phyloP scores from a whole-genome alignment of 2,329 filamentous ascomycete genomes.

The Stylonectria norvegica region DNA sequence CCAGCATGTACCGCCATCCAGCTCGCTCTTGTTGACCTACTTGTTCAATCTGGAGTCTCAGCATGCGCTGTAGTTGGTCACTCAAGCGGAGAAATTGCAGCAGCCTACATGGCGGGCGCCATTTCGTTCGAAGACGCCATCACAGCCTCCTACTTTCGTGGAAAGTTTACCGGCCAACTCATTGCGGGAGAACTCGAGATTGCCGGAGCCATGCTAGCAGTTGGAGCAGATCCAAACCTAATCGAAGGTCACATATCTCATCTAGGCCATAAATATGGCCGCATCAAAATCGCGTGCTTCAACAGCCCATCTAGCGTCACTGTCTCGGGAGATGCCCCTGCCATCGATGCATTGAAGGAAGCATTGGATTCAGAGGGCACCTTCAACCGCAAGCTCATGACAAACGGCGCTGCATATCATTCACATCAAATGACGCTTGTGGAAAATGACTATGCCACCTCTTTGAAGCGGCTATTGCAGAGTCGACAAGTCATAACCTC shows the following conservation, averaged over 20 bases:
- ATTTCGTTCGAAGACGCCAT: constrained; percentile 31
- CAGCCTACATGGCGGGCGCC: constrained; percentile 34
- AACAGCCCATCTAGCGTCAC: constrained; percentile 17
- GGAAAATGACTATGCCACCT: constrained; percentile 4
- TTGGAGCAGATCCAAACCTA: constrained; percentile 26
- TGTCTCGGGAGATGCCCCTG: constrained; percentile 9
- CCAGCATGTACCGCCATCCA: constrained; percentile 54
- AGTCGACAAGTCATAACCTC: no score
- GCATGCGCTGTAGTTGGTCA: constrained; percentile 36
- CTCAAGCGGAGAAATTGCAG: constrained; percentile 40
- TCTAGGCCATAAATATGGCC: background rate
- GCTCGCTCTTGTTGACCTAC: constrained; percentile 41
- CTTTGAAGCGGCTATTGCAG: no score
- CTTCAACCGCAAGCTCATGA: constrained; percentile 30
- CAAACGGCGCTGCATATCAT: constrained; percentile 30
- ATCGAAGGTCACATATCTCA: constrained; percentile 16
- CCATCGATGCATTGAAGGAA: constrained; percentile 8
- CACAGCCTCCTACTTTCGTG: constrained; percentile 35
- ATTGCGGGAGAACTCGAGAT: constrained; percentile 2
- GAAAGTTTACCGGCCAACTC: constrained; percentile 11
- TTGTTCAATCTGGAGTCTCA: constrained; percentile 29
- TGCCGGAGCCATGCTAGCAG: constrained; percentile 33
- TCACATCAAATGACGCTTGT: constrained; percentile 20
- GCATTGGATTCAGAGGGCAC: constrained; percentile 4
- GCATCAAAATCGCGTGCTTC: constrained; percentile 10